Evolutionary conservation across 148 eudicot genomes (phyloP).

Genomic region (Persicaria tinctoria): DNA sequence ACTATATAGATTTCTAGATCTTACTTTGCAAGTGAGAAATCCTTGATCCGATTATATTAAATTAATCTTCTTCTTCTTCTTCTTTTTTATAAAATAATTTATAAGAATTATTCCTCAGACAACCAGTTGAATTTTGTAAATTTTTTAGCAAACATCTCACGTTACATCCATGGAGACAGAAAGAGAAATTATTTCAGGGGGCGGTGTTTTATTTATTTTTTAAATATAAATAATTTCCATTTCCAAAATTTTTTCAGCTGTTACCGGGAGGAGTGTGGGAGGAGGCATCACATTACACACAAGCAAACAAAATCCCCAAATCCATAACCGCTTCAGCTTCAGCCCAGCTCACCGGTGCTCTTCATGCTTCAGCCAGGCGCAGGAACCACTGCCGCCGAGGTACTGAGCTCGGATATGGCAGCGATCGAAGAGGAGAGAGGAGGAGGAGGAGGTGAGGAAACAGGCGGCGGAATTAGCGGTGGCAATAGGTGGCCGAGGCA

Average conservation of each 20-base stretch:
- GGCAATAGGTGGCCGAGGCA: conserved; percentile 97
- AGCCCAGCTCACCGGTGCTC: not conserved
- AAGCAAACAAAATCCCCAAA: not conserved
- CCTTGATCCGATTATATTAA: not conserved
- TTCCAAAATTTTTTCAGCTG: not conserved
- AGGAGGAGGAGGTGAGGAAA: not conserved
- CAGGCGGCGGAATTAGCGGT: conserved; percentile 22
- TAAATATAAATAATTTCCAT: not conserved
- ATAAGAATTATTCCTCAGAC: conserved; percentile 9
- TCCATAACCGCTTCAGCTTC: conserved; percentile 6
- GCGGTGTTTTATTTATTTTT: conserved; percentile 5
- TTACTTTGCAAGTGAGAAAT: not conserved
- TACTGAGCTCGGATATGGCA: not conserved
- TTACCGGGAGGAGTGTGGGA: not conserved
- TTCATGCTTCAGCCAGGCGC: not conserved
- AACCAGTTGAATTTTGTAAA: not conserved
- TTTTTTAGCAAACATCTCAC: conserved; percentile 10
- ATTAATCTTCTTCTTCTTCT: not conserved
- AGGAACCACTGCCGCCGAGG: not conserved
- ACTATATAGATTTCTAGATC: not conserved
- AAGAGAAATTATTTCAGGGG: conserved; percentile 9
- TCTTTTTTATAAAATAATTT: not conserved
- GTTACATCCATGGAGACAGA: conserved; percentile 11
- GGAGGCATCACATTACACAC: not conserved
- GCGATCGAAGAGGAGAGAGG: conserved; percentile 1